Percentiles rank a stretch among this genome's conserved stretches.
phyloP scores from a whole-genome alignment of 305 asterid genomes.

The Fraxinus baroniana region DNA sequence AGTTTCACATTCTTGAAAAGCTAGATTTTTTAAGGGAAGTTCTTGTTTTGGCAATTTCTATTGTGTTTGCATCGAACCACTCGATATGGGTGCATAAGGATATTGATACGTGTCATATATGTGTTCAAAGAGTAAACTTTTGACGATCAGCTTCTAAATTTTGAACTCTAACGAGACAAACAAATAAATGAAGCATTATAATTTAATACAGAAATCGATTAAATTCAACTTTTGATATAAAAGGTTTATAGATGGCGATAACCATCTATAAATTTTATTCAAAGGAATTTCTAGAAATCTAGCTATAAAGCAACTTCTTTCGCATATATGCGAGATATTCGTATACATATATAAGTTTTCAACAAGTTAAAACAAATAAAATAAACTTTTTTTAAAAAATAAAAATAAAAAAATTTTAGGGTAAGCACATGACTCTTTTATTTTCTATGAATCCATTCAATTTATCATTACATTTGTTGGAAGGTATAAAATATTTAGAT shows the following conservation, averaged over 20 bases:
- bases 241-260: no score
- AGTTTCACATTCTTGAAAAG: background rate
- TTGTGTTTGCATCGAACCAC: background rate
- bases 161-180: background rate
- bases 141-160: background rate
- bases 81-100: no score
- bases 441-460: background rate
- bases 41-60: background rate
- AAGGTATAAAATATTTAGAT: background rate
- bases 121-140: background rate
- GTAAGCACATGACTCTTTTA: background rate
- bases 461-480: background rate
- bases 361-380: background rate
- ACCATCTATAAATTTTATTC: background rate
- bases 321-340: background rate
- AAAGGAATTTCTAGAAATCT: no score
- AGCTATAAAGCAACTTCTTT: background rate
- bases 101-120: background rate
- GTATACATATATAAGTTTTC: no score
- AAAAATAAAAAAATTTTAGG: no score
- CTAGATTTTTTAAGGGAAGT: background rate
- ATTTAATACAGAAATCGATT: no score
- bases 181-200: background rate
- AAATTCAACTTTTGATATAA: background rate
- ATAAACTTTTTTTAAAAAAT: no score